Evolutionary conservation across 2,329 filamentous ascomycete genomes (phyloP), one percentile per base, ranked within the genome.

Genomic region (Biscogniauxia mediterranea): DNA sequence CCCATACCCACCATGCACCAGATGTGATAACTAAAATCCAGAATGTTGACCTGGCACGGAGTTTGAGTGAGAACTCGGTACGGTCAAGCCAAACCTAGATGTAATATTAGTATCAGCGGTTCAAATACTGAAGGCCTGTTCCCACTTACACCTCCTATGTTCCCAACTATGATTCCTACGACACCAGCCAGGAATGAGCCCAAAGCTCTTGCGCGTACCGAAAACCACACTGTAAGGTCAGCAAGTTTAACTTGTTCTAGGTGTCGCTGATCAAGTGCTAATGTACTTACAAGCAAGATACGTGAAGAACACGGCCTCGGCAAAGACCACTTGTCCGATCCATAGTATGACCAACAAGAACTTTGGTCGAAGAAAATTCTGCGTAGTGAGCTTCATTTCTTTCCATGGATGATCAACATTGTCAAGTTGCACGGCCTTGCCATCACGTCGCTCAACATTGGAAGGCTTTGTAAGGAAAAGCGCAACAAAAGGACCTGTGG

Each of bases 1-100:
- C 84, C 89, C 89, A 92, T 3, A 85, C 78, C 89, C 89, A 92
- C 83, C 87, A 91, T 0, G 79, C 87, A 0, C 89, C 89, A 67
- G 90, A 88, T 0, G 89, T 71, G 0, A 80, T 75, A 17, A 82
- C 77, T 52, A 88, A 81, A 2, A 77, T 60, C 62, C 75, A 78
- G 67, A 90, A 91, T 0, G 84, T 78, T 3, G 72, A 78, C 2
- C 88, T 78, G 1, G 83, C 79, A 5, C 88, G 80, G 0, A 75
- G 71, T 62, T 82, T 84, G 3, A 90, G 75, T 0, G 85, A 73
- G 5, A 89, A 72, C 0, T 76, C 75, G 1, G 78, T 81, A n/a
- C 78, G 80, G 64, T 91, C 89, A 2, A 91, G 80, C 73, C 83
- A 90, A 11, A 68, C 63, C 79, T 81, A 52, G 13, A 7, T 26